A percentile compares a stretch with the other conserved stretches of the same genome.
phyloP scores from a whole-genome alignment of 305 asterid species.

The Fraxinus latifolia region DNA sequence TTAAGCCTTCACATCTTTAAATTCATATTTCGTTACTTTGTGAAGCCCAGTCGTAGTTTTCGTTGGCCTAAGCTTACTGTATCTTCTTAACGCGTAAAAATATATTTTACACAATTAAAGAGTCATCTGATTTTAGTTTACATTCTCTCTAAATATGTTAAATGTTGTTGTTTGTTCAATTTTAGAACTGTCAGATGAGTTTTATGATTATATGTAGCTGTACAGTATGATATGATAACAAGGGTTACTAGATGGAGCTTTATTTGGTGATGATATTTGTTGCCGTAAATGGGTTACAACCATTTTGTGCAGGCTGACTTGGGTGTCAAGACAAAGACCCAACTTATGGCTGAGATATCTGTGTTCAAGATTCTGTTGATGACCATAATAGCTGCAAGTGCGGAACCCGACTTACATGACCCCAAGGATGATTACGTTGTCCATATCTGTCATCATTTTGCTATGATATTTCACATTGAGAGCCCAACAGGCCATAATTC shows the following conservation, averaged over 20 bases:
- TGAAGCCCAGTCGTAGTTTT: constrained; percentile 2
- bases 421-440: constrained; percentile 78
- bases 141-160: not conserved
- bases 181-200: constrained; percentile 12
- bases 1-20: not conserved
- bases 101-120: not conserved
- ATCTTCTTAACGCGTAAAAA: not conserved
- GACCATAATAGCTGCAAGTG: constrained; percentile 94
- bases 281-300: constrained; percentile 9
- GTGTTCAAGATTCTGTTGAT: constrained; percentile 90
- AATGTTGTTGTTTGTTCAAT: not conserved
- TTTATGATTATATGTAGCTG: constrained; percentile 13
- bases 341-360: constrained; percentile 97
- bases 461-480: constrained; percentile 87
- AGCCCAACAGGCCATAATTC: constrained; percentile 53
- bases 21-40: not conserved
- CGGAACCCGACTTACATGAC: constrained; percentile 78
- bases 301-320: constrained; percentile 80
- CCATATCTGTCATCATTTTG: constrained; percentile 90
- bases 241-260: not conserved
- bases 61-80: not conserved
- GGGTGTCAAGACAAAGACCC: constrained; percentile 99
- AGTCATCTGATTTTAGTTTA: not conserved
- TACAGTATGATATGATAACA: not conserved
- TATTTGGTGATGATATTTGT: constrained; percentile 6